Evolutionary conservation across 2,329 filamentous ascomycete genomes (phyloP), one percentile per base, ranked within the genome.

Genomic region (Colletotrichum caudatum): DNA sequence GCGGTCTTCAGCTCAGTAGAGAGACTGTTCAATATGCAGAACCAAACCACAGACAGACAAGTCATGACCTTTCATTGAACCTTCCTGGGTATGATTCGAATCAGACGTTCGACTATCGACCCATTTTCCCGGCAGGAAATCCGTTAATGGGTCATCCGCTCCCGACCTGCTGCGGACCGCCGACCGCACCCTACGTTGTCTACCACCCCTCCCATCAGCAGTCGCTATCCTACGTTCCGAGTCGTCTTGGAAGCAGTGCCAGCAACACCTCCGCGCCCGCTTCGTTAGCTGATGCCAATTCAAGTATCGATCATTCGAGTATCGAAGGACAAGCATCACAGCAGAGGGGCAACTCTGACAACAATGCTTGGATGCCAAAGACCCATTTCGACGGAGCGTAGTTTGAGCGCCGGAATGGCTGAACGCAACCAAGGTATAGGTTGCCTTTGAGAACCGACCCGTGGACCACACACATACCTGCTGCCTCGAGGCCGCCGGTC

Each of bases 31-130:
- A 48, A 35, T 72, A 66, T 60, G 44, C 33, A 18, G 48, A 56
- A 35, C 18, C 48, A 20, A 33, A 53, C 33, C 56, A 56, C 33
- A 48, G 7, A 8, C 54, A 58, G 20, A 35, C 46, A 18, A 18
- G 35, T 37, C 35, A 50, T 46, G 29, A 5, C 8, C 33, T 64
- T 16, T 18, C 59, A 4, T 37, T 50, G 16, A 72, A 72, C 39
- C 20, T 59, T 33, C 39, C 54, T 18, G 56, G 48, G 26, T 61
- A 64, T 29, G 48, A n/a, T 26, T 33, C 59, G 35, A 72, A 61
- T 26, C 69, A 64, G 33, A 18, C 46, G 9, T 48, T 72, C 46
- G 48, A 64, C 18, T 72, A 64, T 37, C 53, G 54, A 41, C 48
- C 65, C 18, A 7, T 56, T 23, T 72, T 64, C 33, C 14, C 54